Evolutionary conservation across 2,329 filamentous ascomycete genomes (phyloP), one percentile per base, ranked within the genome.

Genomic region (Fonsecaea nubica): DNA sequence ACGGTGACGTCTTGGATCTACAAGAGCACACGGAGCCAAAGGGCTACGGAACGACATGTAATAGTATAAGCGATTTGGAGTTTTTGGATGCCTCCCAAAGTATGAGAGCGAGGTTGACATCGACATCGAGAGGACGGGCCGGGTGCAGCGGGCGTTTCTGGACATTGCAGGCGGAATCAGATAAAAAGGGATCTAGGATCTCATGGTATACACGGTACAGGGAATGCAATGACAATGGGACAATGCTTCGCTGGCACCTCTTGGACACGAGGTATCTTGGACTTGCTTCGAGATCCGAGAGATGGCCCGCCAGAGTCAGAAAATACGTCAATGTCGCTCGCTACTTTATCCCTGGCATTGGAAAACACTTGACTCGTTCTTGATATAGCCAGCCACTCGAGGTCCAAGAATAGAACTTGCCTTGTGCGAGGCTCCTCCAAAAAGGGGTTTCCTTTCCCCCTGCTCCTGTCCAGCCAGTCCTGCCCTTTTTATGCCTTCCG

Each of bases 1-100:
- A 15, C 79, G 77, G 72, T 84, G 52, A 62, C 53, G 48, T 50
- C 45, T 45, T 21, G 15, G n/a, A 45, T 21, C n/a, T 45, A 18
- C 3, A 45, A 5, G 40, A 45, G 15, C 40, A 45, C 40, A 5
- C 15, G 40, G 3, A 21, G 18, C 21, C n/a, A 18, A 7, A 8
- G n/a, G 25, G 25, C 18, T 18, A 50, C 21, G 7, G 4, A 45
- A 2, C 5, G 18, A 7, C 12, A 25, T 25, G 45, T 50, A 50
- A 50, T n/a, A 12, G 25, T 10, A 2, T 4, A 10, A 50, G 25
- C 45, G 25, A 25, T 21, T 21, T 12, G 18, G 45, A 21, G 18
- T 50, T 50, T 25, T 13, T 50, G 1, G 45, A 7, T 18, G 18
- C 38, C 12, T 36, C 7, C 3, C 7, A 12, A 12, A 36, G 35